phyloP scores from a whole-genome alignment of 2,329 filamentous ascomycete species.

The Aspergillus fischeri region DNA sequence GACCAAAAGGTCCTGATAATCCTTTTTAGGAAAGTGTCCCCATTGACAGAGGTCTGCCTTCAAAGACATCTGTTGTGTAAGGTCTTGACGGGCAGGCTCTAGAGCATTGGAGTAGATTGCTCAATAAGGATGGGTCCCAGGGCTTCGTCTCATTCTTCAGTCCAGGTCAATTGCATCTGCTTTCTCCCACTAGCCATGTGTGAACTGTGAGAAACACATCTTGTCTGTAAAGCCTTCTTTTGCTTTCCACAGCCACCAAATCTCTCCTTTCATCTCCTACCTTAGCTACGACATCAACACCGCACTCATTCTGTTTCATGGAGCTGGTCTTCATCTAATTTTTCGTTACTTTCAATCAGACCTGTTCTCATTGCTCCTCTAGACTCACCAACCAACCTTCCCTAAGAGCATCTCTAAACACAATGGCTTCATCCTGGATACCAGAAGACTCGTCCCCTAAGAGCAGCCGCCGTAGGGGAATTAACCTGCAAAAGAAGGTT shows the following conservation, averaged over 20 bases:
- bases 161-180: neutral
- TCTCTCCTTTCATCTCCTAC: neutral
- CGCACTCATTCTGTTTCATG: neutral
- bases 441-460: neutral
- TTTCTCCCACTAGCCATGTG: neutral
- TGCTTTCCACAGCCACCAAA: neutral
- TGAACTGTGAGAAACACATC: neutral
- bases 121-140: neutral
- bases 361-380: neutral
- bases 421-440: neutral
- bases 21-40: neutral
- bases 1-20: neutral
- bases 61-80: neutral
- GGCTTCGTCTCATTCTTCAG: neutral
- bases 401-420: neutral
- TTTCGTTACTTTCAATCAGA: neutral
- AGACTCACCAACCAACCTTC: neutral
- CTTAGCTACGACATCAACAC: neutral
- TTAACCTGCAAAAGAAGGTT: constrained; percentile 9
- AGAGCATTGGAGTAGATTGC: neutral
- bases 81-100: neutral
- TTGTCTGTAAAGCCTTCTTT: neutral
- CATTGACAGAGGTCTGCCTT: neutral
- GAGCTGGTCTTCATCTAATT: neutral
- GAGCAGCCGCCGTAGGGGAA: neutral